phyloP scores from a whole-genome alignment of 306 rosid genomes.

The Fagus crenata region DNA sequence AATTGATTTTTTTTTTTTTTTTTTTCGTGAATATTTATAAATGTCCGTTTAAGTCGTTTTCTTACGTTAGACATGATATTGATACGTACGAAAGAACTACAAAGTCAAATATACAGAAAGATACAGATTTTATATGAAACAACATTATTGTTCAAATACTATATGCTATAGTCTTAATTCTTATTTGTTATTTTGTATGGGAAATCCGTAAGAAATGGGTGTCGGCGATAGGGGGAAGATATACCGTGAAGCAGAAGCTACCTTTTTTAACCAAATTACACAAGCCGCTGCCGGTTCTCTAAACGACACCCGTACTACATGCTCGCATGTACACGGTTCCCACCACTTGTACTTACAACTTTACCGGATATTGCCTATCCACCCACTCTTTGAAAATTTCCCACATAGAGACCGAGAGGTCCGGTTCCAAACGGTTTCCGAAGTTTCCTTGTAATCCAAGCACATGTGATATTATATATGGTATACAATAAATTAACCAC shows the following conservation, averaged over 20 bases:
- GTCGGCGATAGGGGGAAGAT: neutral
- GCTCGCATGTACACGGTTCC: constrained; percentile 41
- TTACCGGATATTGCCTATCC: constrained; percentile 30
- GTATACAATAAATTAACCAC: too few relatives aligned
- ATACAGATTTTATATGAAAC: too few relatives aligned
- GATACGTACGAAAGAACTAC: too few relatives aligned
- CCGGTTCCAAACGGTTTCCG: neutral
- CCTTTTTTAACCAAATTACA: constrained; percentile 23
- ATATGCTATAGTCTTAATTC: neutral
- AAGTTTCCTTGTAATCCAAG: neutral
- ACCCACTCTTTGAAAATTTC: neutral
- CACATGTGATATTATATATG: neutral
- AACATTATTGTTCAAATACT: neutral
- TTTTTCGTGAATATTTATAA: too few relatives aligned
- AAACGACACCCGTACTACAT: constrained; percentile 34
- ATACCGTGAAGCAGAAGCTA: constrained; percentile 22
- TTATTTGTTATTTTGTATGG: neutral
- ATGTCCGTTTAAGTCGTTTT: too few relatives aligned
- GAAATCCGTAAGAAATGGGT: neutral
- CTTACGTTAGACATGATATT: too few relatives aligned
- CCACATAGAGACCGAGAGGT: neutral
- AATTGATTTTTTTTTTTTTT: too few relatives aligned
- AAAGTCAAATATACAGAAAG: too few relatives aligned
- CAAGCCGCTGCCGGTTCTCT: constrained; percentile 31
- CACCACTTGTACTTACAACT: constrained; percentile 27